These are phyloP conservation scores for Termitomyces sp. DNA, from an alignment of 768 basidiomycete species.

Conservation along the genomic window DNA sequence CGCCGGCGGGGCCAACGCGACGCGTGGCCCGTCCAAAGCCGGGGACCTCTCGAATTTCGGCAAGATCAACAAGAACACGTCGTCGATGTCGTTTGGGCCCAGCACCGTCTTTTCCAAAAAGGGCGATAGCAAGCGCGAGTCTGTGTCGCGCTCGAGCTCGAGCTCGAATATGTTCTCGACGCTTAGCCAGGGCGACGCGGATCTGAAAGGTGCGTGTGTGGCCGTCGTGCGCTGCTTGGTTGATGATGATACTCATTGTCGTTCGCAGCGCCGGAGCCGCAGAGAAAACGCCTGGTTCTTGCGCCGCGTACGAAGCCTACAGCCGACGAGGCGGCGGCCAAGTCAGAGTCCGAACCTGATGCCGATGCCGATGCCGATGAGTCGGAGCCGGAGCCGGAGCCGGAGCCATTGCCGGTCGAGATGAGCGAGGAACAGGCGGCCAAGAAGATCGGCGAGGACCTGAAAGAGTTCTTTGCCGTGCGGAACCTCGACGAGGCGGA, in stretches of 20 bases:
- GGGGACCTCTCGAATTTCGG: constrained; percentile 87
- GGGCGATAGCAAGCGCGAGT: constrained; percentile 53
- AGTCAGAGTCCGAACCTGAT: constrained; percentile 17
- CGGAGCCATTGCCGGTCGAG: constrained; percentile 32
- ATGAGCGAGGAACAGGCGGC: constrained; percentile 66
- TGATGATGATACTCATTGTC: no score
- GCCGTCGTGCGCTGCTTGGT: constrained; percentile 11
- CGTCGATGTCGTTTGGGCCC: constrained; percentile 76
- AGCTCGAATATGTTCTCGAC: constrained; percentile 85
- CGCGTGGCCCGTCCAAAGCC: constrained; percentile 66
- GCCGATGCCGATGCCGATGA: constrained; percentile 4
- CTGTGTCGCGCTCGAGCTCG: constrained; percentile 76
- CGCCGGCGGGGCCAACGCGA: constrained; percentile 44
- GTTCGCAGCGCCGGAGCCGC: constrained; percentile 43
- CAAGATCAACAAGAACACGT: constrained; percentile 64
- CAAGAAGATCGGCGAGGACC: constrained; percentile 75
- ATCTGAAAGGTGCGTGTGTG: constrained; percentile 46
- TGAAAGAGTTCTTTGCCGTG: constrained; percentile 82
- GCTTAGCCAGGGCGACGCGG: constrained; percentile 58
- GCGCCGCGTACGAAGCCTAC: constrained; percentile 73
- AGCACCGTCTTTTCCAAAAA: constrained; percentile 81
- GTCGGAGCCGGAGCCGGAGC: constrained; percentile 37
- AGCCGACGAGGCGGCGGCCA: constrained; percentile 23
- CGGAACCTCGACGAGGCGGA: constrained; percentile 86
- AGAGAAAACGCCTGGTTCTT: constrained; percentile 70